Base-by-base conservation (phyloP, 768 basidiomycete species). In the Lactifluus rugatus region DNA sequence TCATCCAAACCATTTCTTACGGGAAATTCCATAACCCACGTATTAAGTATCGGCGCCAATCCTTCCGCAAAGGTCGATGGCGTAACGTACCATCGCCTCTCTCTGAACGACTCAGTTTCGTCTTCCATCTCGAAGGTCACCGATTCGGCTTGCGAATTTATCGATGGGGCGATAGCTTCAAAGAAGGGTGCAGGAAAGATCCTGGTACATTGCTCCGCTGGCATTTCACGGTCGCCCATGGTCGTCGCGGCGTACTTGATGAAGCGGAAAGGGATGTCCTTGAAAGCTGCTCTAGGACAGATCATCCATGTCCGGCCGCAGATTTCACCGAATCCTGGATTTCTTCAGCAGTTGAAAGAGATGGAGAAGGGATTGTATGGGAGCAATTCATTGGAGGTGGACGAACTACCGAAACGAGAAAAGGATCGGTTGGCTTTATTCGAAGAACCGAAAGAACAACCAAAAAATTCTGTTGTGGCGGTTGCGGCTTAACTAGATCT, bases 121-220 rank as follows among this genome's bases (percentile, higher is more conserved):
- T 65, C 71, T 7, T 68, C 69, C 10, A 69, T 77, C 39, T 41
- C 53, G 7, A 58, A 68, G 8, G 64, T 69, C 48, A 50, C 61
- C 11, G 63, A 69, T n/a, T 49, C 63, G 2, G 74, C 74, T 11
- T 60, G 57, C 46, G 53, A 62, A 6, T 66, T 73, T 28, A 74
- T 75, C 61, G 66, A 72, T 26, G 49, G 21, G 36, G 49, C 36
- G 23, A 25, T 51, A 6, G 50, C 28, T 57, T 65, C 63, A 10
- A 46, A 64, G 19, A 28, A 47, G 31, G 48, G 50, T 9, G 42
- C 53, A 3, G 72, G 73, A 37, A 69, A 61, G 53, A 71, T 78
- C 36, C 68, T 78, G 6, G 72, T 78, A 0, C 77, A 78, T 55
- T 78, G 77, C 63, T 70, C 68, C 1, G 77, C 75, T 1, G 77